phyloP scores from a whole-genome alignment of 2,329 filamentous ascomycete species.

The Gyromitra esculenta region DNA sequence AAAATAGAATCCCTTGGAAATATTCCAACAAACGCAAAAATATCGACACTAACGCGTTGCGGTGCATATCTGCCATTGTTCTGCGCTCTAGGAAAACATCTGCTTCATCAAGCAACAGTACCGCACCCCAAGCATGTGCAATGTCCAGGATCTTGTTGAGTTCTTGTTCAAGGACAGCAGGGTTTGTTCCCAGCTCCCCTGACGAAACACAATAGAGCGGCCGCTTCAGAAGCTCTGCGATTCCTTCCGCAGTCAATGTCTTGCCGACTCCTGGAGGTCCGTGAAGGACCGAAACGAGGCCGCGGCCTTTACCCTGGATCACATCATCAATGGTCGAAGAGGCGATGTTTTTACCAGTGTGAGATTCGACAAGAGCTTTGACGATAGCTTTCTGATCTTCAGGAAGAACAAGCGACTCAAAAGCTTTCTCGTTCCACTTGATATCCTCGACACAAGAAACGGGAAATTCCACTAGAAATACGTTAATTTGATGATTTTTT shows the following conservation, averaged over 20 bases:
- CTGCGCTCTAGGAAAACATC: conserved; percentile 87
- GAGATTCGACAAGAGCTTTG: conserved; percentile 78
- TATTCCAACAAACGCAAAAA: conserved; percentile 63
- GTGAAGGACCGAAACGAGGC: conserved; percentile 61
- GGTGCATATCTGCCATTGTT: conserved; percentile 82
- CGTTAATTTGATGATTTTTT: conserved; percentile 8
- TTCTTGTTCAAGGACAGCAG: conserved; percentile 76
- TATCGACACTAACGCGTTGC: conserved; percentile 77
- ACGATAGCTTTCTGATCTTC: conserved; percentile 66
- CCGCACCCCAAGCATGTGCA: conserved; percentile 85
- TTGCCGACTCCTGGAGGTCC: conserved; percentile 61
- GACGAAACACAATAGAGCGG: conserved; percentile 63
- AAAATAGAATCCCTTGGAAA: conserved; percentile 63
- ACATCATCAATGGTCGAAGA: conserved; percentile 70
- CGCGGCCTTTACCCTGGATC: conserved; percentile 60
- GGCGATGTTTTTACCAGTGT: conserved; percentile 75
- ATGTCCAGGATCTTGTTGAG: conserved; percentile 87
- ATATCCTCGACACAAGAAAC: conserved; percentile 83
- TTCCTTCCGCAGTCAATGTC: conserved; percentile 60
- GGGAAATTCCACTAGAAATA: conserved; percentile 73
- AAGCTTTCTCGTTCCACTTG: conserved; percentile 68
- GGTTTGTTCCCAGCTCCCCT: conserved; percentile 82
- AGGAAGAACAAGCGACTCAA: conserved; percentile 65
- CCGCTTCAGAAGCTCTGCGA: conserved; percentile 57
- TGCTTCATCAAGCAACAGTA: conserved; percentile 85